Conservation (phyloP, 2,329 filamentous ascomycete species). For the Exophiala viscosa region DNA sequence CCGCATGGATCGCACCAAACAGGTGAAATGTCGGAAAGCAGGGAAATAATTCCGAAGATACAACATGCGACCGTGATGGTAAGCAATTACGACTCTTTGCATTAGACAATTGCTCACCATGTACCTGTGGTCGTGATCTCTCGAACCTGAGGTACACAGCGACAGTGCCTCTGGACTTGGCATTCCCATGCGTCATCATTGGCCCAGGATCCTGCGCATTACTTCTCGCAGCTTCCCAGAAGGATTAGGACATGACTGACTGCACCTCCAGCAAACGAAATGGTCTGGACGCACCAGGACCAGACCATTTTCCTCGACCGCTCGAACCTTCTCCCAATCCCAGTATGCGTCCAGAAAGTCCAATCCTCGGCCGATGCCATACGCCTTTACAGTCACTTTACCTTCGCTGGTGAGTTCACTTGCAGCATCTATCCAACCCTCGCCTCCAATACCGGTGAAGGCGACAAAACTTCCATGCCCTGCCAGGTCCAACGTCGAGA, state of each 20-base stretch:
- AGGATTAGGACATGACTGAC: background rate
- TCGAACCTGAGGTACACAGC: too few relatives aligned
- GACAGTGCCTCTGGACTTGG: too few relatives aligned
- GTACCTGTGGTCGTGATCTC: too few relatives aligned
- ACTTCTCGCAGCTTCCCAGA: background rate
- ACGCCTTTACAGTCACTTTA: slow-evolving; percentile 46
- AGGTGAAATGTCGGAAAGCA: too few relatives aligned
- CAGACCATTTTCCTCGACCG: slow-evolving; percentile 55
- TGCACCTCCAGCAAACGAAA: slow-evolving; percentile 53
- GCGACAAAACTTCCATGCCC: slow-evolving; percentile 52
- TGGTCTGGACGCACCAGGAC: slow-evolving; percentile 58
- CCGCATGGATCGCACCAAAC: too few relatives aligned
- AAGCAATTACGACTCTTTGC: too few relatives aligned
- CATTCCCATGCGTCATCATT: too few relatives aligned
- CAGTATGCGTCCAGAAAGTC: slow-evolving; percentile 61
- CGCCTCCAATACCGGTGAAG: slow-evolving; percentile 54
- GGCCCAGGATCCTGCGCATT: background rate
- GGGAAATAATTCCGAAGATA: background rate
- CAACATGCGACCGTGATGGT: too few relatives aligned
- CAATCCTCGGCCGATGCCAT: slow-evolving; percentile 54
- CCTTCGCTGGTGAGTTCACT: slow-evolving; percentile 35
- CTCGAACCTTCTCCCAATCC: slow-evolving; percentile 54
- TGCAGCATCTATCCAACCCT: slow-evolving; percentile 52
- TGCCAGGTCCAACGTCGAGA: slow-evolving; percentile 59
- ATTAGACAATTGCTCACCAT: too few relatives aligned